phyloP scores from a whole-genome alignment of 164 flowering plant species.

The Protea cynaroides region DNA sequence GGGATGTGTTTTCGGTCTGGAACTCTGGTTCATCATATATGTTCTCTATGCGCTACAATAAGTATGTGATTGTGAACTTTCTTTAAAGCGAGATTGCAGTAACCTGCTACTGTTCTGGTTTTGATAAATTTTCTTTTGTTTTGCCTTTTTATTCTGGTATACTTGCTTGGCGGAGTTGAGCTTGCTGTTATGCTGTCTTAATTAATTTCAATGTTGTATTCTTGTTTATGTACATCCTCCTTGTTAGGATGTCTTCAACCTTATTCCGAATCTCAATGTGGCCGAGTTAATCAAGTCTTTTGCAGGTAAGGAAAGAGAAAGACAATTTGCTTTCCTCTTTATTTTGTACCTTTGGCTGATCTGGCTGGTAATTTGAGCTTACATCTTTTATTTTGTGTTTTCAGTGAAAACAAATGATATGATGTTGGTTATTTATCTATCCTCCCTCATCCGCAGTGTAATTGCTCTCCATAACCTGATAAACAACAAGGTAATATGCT shows the following conservation, averaged over 20 bases:
- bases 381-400: neutral
- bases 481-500: constrained; percentile 75
- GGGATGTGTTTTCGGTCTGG: neutral
- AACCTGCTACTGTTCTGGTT: no score
- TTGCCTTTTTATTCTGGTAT: no score
- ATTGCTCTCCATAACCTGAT: constrained; percentile 96
- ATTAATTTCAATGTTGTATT: neutral
- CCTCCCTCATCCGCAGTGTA: constrained; percentile 91
- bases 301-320: constrained; percentile 36
- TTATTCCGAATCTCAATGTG: constrained; percentile 74
- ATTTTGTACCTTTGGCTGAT: neutral
- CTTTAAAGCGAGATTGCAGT: no score
- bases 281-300: constrained; percentile 60
- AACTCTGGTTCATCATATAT: no score
- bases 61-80: no score
- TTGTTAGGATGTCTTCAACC: constrained; percentile 70
- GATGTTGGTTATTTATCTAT: constrained; percentile 96
- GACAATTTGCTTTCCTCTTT: neutral
- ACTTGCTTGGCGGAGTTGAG: no score
- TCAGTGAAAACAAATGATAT: constrained; percentile 98
- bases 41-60: no score
- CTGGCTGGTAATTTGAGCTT: neutral
- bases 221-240: neutral
- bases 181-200: no score
- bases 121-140: no score